These are phyloP conservation scores for Rhodocollybia butyracea DNA, from an alignment of 768 basidiomycete species.

Conservation along the genomic window DNA sequence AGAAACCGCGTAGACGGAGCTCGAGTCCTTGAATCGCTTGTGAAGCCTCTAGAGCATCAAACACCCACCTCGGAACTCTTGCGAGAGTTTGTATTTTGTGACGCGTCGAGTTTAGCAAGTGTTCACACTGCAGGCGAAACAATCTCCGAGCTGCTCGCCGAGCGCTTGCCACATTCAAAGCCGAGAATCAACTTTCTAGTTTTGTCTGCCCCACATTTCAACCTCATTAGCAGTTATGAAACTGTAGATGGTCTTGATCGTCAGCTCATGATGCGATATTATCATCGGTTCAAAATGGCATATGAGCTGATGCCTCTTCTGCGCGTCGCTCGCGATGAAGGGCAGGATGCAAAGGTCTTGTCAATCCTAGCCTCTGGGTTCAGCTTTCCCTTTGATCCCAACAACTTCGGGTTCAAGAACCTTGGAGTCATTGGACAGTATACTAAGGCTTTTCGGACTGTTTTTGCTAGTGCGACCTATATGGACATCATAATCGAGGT, in stretches of 20 bases:
- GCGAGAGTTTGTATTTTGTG: slow-evolving; percentile 35
- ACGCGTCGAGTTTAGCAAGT: slow-evolving; percentile 32
- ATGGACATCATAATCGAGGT: too few relatives aligned
- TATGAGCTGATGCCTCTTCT: slow-evolving; percentile 26
- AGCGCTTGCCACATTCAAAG: too few relatives aligned
- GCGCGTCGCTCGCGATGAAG: slow-evolving; percentile 7
- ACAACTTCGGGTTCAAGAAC: slow-evolving; percentile 30
- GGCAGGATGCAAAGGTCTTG: slow-evolving; percentile 28
- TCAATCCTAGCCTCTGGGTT: slow-evolving; percentile 24
- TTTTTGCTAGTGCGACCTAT: too few relatives aligned
- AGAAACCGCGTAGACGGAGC: slow-evolving; percentile 32
- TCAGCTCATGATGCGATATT: slow-evolving; percentile 29
- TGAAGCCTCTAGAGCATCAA: too few relatives aligned
- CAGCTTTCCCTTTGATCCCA: slow-evolving; percentile 19
- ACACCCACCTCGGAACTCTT: slow-evolving; percentile 10
- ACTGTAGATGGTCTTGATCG: slow-evolving; percentile 32
- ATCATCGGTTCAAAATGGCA: slow-evolving; percentile 31
- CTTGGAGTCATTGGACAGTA: too few relatives aligned
- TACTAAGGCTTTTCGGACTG: too few relatives aligned
- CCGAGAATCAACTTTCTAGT: slow-evolving; percentile 33
- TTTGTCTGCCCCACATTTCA: slow-evolving; percentile 22
- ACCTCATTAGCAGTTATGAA: slow-evolving; percentile 24
- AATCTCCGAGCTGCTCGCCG: slow-evolving; percentile 23
- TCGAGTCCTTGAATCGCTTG: slow-evolving; percentile 28
- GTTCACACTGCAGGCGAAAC: slow-evolving; percentile 23